Evolutionary conservation across 2,329 filamentous ascomycete species (phyloP).

Genomic region (Sphaerulina musiva): DNA sequence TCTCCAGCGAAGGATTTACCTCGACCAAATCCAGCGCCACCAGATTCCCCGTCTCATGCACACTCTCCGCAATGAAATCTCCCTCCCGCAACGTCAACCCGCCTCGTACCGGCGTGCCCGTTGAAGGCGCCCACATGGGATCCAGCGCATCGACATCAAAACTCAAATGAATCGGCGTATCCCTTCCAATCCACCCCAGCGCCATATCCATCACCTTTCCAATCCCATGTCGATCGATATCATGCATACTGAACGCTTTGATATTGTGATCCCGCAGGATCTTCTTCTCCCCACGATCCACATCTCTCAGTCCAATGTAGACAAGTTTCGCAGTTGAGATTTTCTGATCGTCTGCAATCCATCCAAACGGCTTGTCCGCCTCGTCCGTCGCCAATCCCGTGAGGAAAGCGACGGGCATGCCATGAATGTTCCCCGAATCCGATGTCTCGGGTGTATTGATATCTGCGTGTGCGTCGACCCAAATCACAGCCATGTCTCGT

Average conservation of each 20-base stretch:
- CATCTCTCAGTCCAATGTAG: constrained; percentile 91
- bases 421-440: constrained; percentile 88
- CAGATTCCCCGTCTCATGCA: constrained; percentile 51
- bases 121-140: constrained; percentile 92
- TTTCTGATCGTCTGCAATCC: constrained; percentile 68
- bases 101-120: constrained; percentile 87
- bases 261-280: constrained; percentile 82
- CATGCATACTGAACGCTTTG: constrained; percentile 97
- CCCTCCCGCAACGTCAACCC: constrained; percentile 90
- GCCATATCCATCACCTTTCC: constrained; percentile 97
- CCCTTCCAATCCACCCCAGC: constrained; percentile 86
- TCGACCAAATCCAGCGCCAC: constrained; percentile 54
- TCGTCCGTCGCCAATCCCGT: constrained; percentile 69
- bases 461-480: constrained; percentile 97
- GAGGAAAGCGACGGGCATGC: constrained; percentile 92
- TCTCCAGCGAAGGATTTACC: constrained; percentile 46
- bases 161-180: constrained; percentile 93
- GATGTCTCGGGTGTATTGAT: constrained; percentile 94
- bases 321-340: constrained; percentile 78
- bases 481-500: constrained; percentile 87
- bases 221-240: constrained; percentile 91
- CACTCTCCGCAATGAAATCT: constrained; percentile 81
- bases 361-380: constrained; percentile 76
- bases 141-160: constrained; percentile 97
- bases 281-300: constrained; percentile 89